Percentiles rank a stretch among this genome's conserved stretches.
Conservation (phyloP, 345 rosid species). For the Heritiera fomes region DNA sequence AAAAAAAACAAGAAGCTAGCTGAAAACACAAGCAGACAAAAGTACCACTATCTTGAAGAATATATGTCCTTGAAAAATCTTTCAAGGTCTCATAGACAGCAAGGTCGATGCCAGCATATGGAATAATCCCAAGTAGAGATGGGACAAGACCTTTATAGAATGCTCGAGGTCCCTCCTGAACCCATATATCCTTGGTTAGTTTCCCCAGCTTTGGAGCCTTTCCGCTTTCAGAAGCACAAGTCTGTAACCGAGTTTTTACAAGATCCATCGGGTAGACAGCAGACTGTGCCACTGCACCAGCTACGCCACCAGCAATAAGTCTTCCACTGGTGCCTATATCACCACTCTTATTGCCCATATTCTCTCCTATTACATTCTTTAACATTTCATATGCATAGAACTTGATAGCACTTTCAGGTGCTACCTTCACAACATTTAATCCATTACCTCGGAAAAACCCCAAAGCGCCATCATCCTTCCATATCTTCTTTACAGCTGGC, state of each 20-base stretch:
- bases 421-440: conserved; percentile 83
- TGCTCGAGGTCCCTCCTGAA: conserved; percentile 89
- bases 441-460: conserved; percentile 98
- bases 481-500: conserved; percentile 75
- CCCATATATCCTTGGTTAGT: conserved; percentile 77
- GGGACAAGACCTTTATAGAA: conserved; percentile 71
- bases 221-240: conserved; percentile 68
- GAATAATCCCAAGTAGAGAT: conserved; percentile 86
- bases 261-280: conserved; percentile 94
- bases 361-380: conserved; percentile 52
- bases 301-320: conserved; percentile 87
- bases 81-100: conserved; percentile 86
- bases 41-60: conserved; percentile 67
- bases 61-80: conserved; percentile 74
- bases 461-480: conserved; percentile 63
- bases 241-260: conserved; percentile 92
- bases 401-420: conserved; percentile 96
- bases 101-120: conserved; percentile 95
- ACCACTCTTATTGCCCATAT: conserved; percentile 47
- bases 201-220: conserved; percentile 61
- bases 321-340: conserved; percentile 76
- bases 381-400: conserved; percentile 85
- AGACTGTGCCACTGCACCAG: conserved; percentile 94
- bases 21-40: neutral
- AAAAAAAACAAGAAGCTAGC: neutral